Base-by-base conservation (phyloP, 257 asterid species). In the Solanum ahanhuiri region DNA sequence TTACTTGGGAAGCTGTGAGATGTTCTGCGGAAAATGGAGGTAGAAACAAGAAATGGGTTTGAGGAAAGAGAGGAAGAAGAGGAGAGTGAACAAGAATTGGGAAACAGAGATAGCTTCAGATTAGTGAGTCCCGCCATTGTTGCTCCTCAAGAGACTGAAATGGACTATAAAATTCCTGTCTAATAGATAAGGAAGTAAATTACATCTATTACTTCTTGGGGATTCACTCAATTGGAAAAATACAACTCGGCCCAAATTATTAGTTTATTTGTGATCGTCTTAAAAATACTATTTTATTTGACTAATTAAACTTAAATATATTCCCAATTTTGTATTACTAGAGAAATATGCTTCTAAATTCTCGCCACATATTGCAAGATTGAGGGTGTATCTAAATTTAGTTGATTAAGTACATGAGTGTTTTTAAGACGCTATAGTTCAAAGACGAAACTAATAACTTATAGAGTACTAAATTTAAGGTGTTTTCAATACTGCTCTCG, bases 81-180 rank as follows among this genome's bases (percentile, higher is more conserved):
- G 9, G 87, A 86, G 33, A 89, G 91, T 12, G 93, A 88, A 25
- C 86, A 91, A 85, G 92, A 87, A 82, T 85, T 83, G 57, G 91
- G 89, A 88, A 94, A 84, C 20, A 69, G 87, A 84, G 90, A 64
- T 12, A 72, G 83, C 88, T 90, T 91, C 86, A 91, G 90, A 89
- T 89, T 84, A 90, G 90, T 85, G 77, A 93, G 88, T 89, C 96
- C 97, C 89, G 97, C 95, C 98, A 95, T 94, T 85, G 90, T 23
- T 76, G 89, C 72, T 85, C 23, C 17, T 81, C 64, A 12, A 30
- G 54, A 73, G 81, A 14, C 20, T 35, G 20, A 41, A 79, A 25
- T 48, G 84, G 66, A 28, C 67, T 45, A 48, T 1, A 45, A 14
- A 9, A 45, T 45, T 18, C 28, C 10, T 28, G 6, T 9, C 43